These are phyloP conservation scores for Tylopilus rubrobrunneus DNA, from an alignment of 768 basidiomycete genomes.

Conservation along the genomic window DNA sequence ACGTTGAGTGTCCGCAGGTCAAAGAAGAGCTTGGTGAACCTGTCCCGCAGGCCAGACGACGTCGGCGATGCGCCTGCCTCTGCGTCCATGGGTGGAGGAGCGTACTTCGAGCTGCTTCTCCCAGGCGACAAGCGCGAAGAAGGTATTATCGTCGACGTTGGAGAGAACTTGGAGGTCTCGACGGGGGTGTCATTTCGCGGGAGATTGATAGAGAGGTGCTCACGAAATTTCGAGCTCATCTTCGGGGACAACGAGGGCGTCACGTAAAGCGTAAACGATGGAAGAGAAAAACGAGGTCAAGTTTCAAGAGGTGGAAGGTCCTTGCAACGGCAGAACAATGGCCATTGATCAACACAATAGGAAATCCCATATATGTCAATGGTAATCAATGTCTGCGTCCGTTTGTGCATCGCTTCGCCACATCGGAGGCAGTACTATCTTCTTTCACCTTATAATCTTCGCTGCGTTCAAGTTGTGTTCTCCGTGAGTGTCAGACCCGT, in stretches of 20 bases:
- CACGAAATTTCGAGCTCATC: constrained; percentile 31
- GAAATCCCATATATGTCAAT: no score
- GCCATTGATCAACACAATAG: constrained; percentile 12
- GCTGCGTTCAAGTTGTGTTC: no score
- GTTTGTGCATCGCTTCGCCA: background rate
- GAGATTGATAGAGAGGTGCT: constrained; percentile 26
- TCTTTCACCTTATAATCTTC: no score
- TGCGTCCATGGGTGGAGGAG: constrained; percentile 18
- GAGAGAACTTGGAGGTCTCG: constrained; percentile 41
- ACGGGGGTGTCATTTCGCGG: constrained; percentile 14
- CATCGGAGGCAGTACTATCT: no score
- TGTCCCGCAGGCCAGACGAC: constrained; percentile 26
- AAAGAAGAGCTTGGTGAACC: constrained; percentile 36
- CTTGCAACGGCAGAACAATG: constrained; percentile 20
- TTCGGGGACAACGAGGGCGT: constrained; percentile 1
- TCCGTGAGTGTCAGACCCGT: no score
- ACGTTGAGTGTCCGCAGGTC: constrained; percentile 36
- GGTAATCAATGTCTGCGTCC: constrained; percentile 7
- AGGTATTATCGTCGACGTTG: constrained; percentile 35
- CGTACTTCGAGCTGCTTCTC: constrained; percentile 8
- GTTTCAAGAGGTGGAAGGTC: background rate
- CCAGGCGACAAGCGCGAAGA: constrained; percentile 29
- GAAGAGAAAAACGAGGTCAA: constrained; percentile 2
- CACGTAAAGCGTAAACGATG: background rate
- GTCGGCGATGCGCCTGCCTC: constrained; percentile 21